These are phyloP conservation scores for Paramecium octaurelia DNA, from an alignment of 73 alveolate species.

Conservation along the genomic window DNA sequence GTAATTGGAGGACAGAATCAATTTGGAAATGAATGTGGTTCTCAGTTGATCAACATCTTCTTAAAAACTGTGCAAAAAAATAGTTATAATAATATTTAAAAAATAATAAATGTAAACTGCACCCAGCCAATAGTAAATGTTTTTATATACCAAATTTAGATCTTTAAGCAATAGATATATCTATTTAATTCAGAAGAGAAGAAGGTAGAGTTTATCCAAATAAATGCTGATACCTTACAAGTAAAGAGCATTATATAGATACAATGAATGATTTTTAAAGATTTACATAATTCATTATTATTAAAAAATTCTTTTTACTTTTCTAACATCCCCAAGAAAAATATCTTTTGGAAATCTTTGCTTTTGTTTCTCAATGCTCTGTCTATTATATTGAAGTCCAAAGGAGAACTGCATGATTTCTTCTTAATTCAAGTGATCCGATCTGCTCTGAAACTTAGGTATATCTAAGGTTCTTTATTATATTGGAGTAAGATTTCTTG, in stretches of 20 bases:
- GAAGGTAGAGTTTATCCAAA: not conserved
- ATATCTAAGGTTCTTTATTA: not conserved
- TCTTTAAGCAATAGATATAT: not conserved
- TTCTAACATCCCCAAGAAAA: slow-evolving; percentile 21
- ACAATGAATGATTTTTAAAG: not conserved
- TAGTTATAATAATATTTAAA: not conserved
- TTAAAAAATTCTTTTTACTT: slow-evolving; percentile 30
- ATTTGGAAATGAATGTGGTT: not conserved
- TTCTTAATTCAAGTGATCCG: not conserved
- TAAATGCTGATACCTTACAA: not conserved
- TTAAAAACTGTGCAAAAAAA: not conserved
- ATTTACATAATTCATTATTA: not conserved
- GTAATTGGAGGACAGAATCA: not conserved
- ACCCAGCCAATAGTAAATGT: not conserved
- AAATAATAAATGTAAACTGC: not conserved
- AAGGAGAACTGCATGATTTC: slow-evolving; percentile 18
- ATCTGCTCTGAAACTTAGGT: not conserved
- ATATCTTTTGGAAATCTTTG: slow-evolving; percentile 7
- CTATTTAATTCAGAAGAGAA: not conserved
- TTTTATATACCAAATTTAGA: not conserved
- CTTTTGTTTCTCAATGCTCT: not conserved
- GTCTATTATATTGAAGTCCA: not conserved
- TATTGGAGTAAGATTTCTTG: not conserved
- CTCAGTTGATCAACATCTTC: not conserved
- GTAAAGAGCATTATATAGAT: not conserved